Evolutionary conservation across 148 eudicot genomes (phyloP), one percentile per base, ranked within the genome.

Genomic region (Pharnaceum exiguum): DNA sequence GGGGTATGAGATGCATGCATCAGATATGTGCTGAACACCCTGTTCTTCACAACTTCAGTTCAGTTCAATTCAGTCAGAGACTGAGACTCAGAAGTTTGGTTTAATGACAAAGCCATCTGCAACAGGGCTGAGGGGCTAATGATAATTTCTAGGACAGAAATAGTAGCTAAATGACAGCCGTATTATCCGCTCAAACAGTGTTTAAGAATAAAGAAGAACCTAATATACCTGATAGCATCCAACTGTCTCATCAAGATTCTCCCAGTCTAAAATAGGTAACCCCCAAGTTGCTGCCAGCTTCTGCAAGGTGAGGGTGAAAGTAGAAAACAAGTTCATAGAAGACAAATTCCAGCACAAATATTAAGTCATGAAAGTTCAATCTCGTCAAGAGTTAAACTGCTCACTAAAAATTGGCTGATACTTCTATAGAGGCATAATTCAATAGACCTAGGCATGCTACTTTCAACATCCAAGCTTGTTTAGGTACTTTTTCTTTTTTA

Each of bases 251-350:
- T 93, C 99, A 73, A 93, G 99, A 76, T 93, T 93, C 82, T 93
- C 99, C 21, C 96, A 90, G 65, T 93, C 99, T 73, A 88, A 88
- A 67, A n/a, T 88, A 86, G 43, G 89, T 93, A 49, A 93, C 99
- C 52, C 99, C 99, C 61, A 93, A 74, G 62, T 93, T 93, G 80
- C 89, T 93, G 76, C 99, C 88, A 65, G 99, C 99, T 76, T 93
- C 99, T n/a, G 99, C 99, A 65, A 96, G 89, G 42, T 86, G 95
- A 31, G 95, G 96, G 78, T 93, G 88, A 72, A 93, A 93, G 78
- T 93, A 95, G 79, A 93, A 89, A 57, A 96, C 99, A 64, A 93
- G 99, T 74, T 93, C 99, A 77, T 93, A 93, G 69, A 89, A 93
- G 24, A 93, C 91, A 71, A 93, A 80, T 51, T 96, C 99, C 99